These are phyloP conservation scores for Leccinum olivaceopallidum DNA, from an alignment of 768 basidiomycete genomes.

Conservation along the genomic window DNA sequence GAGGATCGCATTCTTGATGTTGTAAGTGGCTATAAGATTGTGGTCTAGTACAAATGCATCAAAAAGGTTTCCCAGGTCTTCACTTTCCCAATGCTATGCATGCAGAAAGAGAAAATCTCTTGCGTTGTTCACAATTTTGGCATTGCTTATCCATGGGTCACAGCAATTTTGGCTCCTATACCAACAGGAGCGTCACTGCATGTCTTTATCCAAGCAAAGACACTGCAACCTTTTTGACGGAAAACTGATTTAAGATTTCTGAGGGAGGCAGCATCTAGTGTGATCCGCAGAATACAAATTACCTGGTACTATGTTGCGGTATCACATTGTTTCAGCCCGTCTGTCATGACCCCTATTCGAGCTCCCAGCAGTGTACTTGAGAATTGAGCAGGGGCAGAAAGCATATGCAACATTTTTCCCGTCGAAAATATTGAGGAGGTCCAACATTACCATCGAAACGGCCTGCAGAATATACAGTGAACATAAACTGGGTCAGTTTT, in stretches of 20 bases:
- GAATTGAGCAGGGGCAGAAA: background rate
- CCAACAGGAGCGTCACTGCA: background rate
- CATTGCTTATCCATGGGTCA: background rate
- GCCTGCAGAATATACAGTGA: background rate
- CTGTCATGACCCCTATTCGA: background rate
- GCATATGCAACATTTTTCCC: background rate
- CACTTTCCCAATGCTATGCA: background rate
- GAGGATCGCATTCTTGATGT: background rate
- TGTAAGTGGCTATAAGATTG: background rate
- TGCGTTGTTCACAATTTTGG: background rate
- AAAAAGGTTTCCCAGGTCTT: background rate
- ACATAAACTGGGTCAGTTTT: background rate
- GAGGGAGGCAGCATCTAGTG: background rate
- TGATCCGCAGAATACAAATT: background rate
- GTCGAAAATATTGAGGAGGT: background rate
- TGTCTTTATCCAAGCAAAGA: background rate
- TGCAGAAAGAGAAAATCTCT: background rate
- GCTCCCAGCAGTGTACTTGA: background rate
- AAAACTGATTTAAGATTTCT: background rate
- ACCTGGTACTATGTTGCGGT: background rate
- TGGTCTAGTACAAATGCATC: background rate
- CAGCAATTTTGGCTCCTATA: background rate
- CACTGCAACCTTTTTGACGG: background rate
- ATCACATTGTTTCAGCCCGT: background rate
- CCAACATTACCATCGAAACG: background rate